Evolutionary conservation across 805 yeast species (phyloP).

Genomic region (Huiozyma naganishii): DNA sequence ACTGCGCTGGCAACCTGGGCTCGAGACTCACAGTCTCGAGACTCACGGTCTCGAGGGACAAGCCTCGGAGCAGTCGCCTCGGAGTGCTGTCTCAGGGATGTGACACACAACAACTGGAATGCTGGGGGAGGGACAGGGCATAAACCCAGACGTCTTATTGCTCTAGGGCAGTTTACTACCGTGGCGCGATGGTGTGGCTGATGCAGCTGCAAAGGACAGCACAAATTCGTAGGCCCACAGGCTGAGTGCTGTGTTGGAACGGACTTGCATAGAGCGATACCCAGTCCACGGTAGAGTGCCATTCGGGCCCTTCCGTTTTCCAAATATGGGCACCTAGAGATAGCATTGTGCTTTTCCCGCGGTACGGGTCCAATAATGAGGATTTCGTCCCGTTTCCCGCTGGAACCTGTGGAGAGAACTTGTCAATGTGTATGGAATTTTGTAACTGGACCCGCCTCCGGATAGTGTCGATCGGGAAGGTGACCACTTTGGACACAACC

Average conservation of each 20-base stretch:
- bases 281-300: constrained; percentile 68
- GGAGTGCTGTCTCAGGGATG: too few relatives aligned
- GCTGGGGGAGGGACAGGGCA: too few relatives aligned
- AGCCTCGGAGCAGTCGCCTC: too few relatives aligned
- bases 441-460: constrained; percentile 62
- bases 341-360: not conserved
- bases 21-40: too few relatives aligned
- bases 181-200: too few relatives aligned
- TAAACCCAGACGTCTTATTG: too few relatives aligned
- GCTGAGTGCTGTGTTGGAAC: constrained; percentile 68
- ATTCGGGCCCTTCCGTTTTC: constrained; percentile 44
- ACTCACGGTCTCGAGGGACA: too few relatives aligned
- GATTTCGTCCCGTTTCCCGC: not conserved
- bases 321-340: not conserved
- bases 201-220: constrained; percentile 1
- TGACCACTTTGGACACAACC: constrained; percentile 52
- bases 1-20: too few relatives aligned
- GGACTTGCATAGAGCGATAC: constrained; percentile 60
- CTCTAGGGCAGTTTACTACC: too few relatives aligned
- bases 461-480: constrained; percentile 80
- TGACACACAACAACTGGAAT: too few relatives aligned
- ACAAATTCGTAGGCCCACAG: constrained; percentile 49
- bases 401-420: not conserved
- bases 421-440: not conserved
- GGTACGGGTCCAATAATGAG: not conserved